Evolutionary conservation across 2,329 filamentous ascomycete species (phyloP).

Genomic region (Botrytis tulipae): DNA sequence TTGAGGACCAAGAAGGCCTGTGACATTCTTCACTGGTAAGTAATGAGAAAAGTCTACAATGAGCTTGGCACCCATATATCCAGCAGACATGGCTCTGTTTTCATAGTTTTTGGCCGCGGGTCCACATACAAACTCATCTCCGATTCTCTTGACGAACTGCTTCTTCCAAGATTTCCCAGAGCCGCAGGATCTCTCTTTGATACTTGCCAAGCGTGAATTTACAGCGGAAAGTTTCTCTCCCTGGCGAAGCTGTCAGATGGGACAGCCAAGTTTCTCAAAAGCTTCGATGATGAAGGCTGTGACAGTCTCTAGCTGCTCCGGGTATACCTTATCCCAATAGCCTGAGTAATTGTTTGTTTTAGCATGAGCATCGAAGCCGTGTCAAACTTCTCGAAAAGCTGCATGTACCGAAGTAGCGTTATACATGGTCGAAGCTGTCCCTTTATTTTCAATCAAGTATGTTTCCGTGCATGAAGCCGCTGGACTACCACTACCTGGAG

Average conservation of each 20-base stretch:
- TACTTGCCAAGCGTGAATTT: slow-evolving; percentile 29
- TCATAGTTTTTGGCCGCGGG: not conserved
- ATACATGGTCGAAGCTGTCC: not conserved
- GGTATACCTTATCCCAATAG: slow-evolving; percentile 28
- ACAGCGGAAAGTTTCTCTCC: slow-evolving; percentile 30
- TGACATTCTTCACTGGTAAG: slow-evolving; percentile 23
- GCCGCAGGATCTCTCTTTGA: slow-evolving; percentile 29
- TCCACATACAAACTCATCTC: slow-evolving; percentile 19
- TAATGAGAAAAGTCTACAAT: slow-evolving; percentile 39
- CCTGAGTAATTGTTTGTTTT: not conserved
- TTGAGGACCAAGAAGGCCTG: slow-evolving; percentile 22
- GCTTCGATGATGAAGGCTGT: slow-evolving; percentile 37
- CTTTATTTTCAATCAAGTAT: not conserved
- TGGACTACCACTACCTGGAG: not conserved
- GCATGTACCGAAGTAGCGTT: not conserved
- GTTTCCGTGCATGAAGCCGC: too few species aligned
- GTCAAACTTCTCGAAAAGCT: not conserved
- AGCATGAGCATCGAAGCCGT: not conserved
- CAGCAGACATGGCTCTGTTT: not conserved
- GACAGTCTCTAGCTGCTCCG: slow-evolving; percentile 32
- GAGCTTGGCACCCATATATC: slow-evolving; percentile 32
- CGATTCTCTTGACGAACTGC: slow-evolving; percentile 21
- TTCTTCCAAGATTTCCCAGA: slow-evolving; percentile 35
- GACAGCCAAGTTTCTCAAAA: slow-evolving; percentile 35
- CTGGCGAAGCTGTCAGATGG: slow-evolving; percentile 23